Evolutionary conservation across 371 early-diverging fungal species (phyloP), one percentile per base, ranked within the genome.

Genomic region (Apophysomyces trapeziformis): DNA sequence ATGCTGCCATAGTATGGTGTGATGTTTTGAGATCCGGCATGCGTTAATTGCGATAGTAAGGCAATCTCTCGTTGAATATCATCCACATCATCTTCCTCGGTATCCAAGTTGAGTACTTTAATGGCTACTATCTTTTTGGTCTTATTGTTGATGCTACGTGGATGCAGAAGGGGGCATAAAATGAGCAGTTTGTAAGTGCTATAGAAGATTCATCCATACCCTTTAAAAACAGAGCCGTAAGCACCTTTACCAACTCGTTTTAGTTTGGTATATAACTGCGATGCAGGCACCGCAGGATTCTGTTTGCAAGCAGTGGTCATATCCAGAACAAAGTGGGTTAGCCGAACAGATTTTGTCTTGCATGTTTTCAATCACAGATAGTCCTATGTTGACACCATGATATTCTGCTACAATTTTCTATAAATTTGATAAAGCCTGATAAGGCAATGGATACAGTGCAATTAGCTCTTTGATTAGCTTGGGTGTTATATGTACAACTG

Each of bases 41-140:
- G 85, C 43, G 87, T 90, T 50, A 93, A 83, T 68, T 93, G 93
- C 3, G 95, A 92, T 5, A 99, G 83, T 18, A 97, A 80, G 35
- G 88, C 85, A 60, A 99, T 97, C 76, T 99, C 99, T 62, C 92
- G 89, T 71, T 94, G 95, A 71, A 97, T 96, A 71, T 96, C 98
- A 50, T 87, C 88, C n/a, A 98, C 95, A 72, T 97, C 98, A 63
- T 99, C 98, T 64, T 95, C 95, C 65, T 93, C 95, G 6, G 94
- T 94, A 75, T 99, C 99, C 56, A 99, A 84, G 76, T 98, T 95
- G 43, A 99, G 87, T 39, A 98, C 92, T 76, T 99, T 99, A 72
- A 99, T 96, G 41, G 98, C 99, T 13, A 99, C 89, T 2, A 90
- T 85, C 68, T 89, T 82, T 21, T 80, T 79, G 1, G 91, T 90